phyloP scores from a whole-genome alignment of 2,329 filamentous ascomycete species.

The Ceratocystis huliohia region DNA sequence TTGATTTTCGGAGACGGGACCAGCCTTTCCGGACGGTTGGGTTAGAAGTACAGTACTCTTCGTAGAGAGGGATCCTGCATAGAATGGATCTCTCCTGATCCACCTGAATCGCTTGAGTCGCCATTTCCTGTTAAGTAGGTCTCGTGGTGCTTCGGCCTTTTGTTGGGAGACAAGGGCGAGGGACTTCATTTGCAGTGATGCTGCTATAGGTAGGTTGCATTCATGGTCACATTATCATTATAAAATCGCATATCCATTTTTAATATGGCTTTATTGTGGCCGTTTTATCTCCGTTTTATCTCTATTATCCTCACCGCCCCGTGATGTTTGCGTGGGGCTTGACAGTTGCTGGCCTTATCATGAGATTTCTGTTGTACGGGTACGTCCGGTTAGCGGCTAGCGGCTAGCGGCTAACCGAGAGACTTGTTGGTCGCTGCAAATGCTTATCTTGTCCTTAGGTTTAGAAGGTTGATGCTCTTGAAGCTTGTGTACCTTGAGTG shows the following conservation, averaged over 20 bases:
- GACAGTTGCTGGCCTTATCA: neutral
- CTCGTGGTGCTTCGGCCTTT: neutral
- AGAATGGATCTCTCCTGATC: neutral
- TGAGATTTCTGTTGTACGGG: neutral
- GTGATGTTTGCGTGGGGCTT: neutral
- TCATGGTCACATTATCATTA: neutral
- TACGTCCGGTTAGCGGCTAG: neutral
- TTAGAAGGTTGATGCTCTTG: neutral
- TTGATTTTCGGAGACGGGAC: conserved; percentile 65
- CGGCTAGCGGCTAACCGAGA: neutral
- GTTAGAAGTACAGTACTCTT: conserved; percentile 72
- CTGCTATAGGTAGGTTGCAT: neutral
- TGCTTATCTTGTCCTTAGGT: neutral
- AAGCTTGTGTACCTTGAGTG: neutral
- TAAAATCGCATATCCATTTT: neutral
- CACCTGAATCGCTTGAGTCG: neutral
- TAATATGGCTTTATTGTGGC: neutral
- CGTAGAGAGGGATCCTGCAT: conserved; percentile 35
- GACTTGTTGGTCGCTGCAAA: neutral
- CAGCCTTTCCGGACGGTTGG: conserved; percentile 66
- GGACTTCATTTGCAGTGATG: neutral
- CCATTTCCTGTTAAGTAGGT: neutral
- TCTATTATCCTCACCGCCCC: neutral
- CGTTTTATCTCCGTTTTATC: neutral
- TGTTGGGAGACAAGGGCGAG: neutral